These are phyloP conservation scores for Populus pruinosa DNA, from an alignment of 345 rosid genomes.

Conservation along the genomic window DNA sequence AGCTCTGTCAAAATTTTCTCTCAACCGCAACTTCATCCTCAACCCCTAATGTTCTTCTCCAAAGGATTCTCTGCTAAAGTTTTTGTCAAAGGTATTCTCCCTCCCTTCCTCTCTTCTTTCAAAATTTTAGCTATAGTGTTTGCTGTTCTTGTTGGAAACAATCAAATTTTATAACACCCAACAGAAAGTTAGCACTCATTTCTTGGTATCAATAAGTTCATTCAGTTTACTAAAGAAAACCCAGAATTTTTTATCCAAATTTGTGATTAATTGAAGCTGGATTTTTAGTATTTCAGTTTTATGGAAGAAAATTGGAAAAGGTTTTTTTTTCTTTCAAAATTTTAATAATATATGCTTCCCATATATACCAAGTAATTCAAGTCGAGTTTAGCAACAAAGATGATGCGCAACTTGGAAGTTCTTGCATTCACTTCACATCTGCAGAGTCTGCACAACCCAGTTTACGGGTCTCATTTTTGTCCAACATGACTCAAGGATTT, in stretches of 20 bases:
- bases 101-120: too few relatives aligned
- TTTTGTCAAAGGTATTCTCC: conserved; percentile 35
- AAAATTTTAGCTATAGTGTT: neutral
- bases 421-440: neutral
- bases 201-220: neutral
- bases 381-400: neutral
- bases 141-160: neutral
- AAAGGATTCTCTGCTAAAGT: conserved; percentile 34
- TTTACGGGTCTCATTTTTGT: neutral
- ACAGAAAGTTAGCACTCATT: neutral
- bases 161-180: neutral
- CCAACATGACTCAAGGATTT: neutral
- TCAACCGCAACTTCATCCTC: conserved; percentile 2
- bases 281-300: neutral
- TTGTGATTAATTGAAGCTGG: neutral
- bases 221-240: neutral
- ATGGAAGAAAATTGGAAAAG: neutral
- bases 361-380: neutral
- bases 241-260: neutral
- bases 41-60: conserved; percentile 15
- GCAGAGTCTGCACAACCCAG: neutral
- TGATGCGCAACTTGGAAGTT: neutral
- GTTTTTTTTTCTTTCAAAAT: neutral
- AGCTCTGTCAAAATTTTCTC: conserved; percentile 5
- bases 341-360: neutral